Base-by-base conservation (phyloP, 1,284 basidiomycete genomes). In the Rhodotorula sp. region DNA sequence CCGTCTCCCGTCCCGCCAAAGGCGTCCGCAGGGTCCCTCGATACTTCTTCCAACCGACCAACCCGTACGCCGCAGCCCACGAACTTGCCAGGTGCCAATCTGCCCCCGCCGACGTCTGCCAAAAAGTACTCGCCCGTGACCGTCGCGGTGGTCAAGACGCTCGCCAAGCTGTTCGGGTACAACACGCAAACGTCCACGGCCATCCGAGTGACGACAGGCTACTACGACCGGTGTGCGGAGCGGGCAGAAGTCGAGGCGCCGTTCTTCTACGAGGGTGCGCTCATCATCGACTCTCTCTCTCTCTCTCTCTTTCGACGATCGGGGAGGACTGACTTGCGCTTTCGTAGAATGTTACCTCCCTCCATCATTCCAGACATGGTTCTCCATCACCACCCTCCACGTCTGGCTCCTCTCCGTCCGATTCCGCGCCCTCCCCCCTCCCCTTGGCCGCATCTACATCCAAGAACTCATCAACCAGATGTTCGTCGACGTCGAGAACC, bases 321-420 rank as follows among this genome's bases (percentile, higher is more conserved):
- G 54, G 11, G 34, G 9, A 34, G 36, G 19, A 34, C 34, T 11
- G 20, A 24, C 54, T 39, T 22, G 36, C 47, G 24, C n/a, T 36
- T 10, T 20, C 29, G 13, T 34, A 94, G 94, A 89, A 74, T 97
- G 92, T 78, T 84, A 85, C 60, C 84, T 99, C 20, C 94, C 95
- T 4, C 89, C 90, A 11, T 97, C 95, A 0, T 97, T 97, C 80
- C 94, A 98, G 79, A 92, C 94, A 9, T 99, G 94, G 91, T 98
- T 98, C 83, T 92, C 92, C 36, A 84, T 98, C 64, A 94, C 93
- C 55, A 93, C 95, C 73, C 84, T 98, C 51, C 94, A 99, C 81
- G 84, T 98, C 65, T 93, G 94, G 88, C 84, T 98, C 67, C 86
- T 97, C 59, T 89, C 89, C 13, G 89, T 91, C 57, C 90, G 95